Evolutionary conservation across 1,139 yeast species (phyloP), one percentile per base, ranked within the genome.

Genomic region (Wickerhamomyces sp.): DNA sequence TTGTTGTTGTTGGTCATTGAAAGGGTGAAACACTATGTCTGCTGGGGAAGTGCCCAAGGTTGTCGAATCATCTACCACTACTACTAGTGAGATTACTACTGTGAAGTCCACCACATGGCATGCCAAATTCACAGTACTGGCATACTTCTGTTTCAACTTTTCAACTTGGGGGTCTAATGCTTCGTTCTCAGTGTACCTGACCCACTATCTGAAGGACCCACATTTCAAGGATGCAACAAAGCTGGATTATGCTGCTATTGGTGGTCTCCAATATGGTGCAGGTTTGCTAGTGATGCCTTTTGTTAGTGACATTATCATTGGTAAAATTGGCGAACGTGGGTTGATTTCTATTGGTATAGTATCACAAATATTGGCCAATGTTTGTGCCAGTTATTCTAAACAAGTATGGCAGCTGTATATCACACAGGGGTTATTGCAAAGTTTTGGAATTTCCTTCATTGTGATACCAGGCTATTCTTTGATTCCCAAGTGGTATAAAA

Each of bases 131-230:
- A 68, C 76, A 37, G 78, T 80, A 0, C 43, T 69, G 4, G 71
- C 78, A 42, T 70, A 70, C 6, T 64, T 74, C 64, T 56, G 67
- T 13, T 67, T 74, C 42, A 68, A 67, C 37, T 65, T 74, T 44
- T 59, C 74, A 27, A 71, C 83, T 2, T 81, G 87, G 87, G 89
- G 88, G 26, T 65, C 78, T 17, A 78, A 76, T 49, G 71, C 83
- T 2, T 33, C 36, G 3, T 39, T 30, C 26, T 83, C 85, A 18
- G 24, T 81, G 9, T 79, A 75, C 51, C 60, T 81, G 31, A 68
- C 71, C 39, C 72, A 68, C 49, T 81, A 77, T 52, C 54, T 74
- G 21, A 47, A 61, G 3, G 44, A 60, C 16, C 53, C 68, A 39
- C 57, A 63, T 7, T 79, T 77, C 44, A 65, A 70, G 1, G 78